Percentiles rank a stretch among this genome's conserved stretches.
Conservation (phyloP, 305 asterid genomes). For the Petunia hybrid region DNA sequence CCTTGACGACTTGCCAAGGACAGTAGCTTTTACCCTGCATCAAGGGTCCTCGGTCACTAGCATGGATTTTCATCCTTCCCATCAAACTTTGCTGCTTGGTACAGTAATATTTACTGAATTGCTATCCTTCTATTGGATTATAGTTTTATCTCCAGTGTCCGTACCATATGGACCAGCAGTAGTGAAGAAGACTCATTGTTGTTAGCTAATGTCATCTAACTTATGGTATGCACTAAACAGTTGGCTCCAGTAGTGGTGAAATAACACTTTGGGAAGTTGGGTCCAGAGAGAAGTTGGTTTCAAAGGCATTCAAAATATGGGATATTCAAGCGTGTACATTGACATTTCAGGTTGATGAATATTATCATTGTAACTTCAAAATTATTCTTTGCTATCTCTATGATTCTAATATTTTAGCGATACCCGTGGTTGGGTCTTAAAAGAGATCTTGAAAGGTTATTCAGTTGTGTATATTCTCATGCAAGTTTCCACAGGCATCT, state of each 20-base stretch:
- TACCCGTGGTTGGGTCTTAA: too few relatives aligned
- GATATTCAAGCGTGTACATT: slow-evolving; percentile 69
- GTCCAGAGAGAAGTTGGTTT: slow-evolving; percentile 69
- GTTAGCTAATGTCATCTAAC: slow-evolving; percentile 31
- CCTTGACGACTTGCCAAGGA: slow-evolving; percentile 83
- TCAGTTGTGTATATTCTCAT: too few relatives aligned
- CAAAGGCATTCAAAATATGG: slow-evolving; percentile 84
- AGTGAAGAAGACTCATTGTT: slow-evolving; percentile 7
- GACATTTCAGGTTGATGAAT: slow-evolving; percentile 69
- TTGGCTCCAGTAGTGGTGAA: slow-evolving; percentile 86
- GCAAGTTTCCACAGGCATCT: slow-evolving; percentile 69
- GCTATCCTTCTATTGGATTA: too few relatives aligned
- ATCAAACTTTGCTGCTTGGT: slow-evolving; percentile 83
- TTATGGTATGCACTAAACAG: slow-evolving; percentile 45
- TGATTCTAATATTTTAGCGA: background rate
- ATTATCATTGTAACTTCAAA: background rate
- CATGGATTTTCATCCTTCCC: slow-evolving; percentile 94
- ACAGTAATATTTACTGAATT: too few relatives aligned
- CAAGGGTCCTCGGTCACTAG: slow-evolving; percentile 81
- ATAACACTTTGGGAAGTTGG: slow-evolving; percentile 88
- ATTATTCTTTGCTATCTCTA: background rate
- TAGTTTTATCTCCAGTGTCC: too few relatives aligned
- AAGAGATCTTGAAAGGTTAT: background rate
- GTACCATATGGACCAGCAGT: slow-evolving; percentile 24
- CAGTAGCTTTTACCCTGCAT: slow-evolving; percentile 76